Evolutionary conservation across 805 yeast species (phyloP).

Genomic region (Suhomyces sp.): DNA sequence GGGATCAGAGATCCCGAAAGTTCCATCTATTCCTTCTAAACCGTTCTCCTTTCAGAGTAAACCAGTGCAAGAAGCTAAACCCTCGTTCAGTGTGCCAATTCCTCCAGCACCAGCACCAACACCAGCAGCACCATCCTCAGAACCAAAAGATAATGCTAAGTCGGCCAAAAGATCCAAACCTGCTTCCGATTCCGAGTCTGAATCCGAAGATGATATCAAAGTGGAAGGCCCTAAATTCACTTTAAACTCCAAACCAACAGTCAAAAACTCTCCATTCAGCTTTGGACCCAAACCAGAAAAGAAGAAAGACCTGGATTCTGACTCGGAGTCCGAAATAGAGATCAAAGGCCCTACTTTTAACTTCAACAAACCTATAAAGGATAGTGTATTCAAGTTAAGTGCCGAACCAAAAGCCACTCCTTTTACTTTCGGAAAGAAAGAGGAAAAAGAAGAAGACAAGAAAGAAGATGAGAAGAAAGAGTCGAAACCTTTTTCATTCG

Average conservation of each 20-base stretch:
- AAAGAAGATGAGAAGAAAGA: neutral
- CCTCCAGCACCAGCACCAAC: neutral
- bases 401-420: neutral
- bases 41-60: neutral
- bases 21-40: neutral
- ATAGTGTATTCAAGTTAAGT: conserved; percentile 27
- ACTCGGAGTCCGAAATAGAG: conserved; percentile 60
- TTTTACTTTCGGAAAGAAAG: neutral
- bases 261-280: conserved; percentile 36
- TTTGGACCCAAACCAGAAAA: conserved; percentile 31
- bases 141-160: neutral
- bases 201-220: conserved; percentile 24
- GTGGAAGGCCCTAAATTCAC: conserved; percentile 39
- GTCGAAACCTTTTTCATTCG: conserved; percentile 15
- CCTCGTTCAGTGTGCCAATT: neutral
- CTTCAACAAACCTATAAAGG: conserved; percentile 36
- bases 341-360: conserved; percentile 72
- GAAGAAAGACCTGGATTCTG: conserved; percentile 40
- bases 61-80: neutral
- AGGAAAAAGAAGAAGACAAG: neutral
- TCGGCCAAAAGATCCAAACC: neutral
- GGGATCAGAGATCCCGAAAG: neutral
- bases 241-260: conserved; percentile 22
- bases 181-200: conserved; percentile 18
- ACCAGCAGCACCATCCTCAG: conserved; percentile 4